Evolutionary conservation across 2,329 filamentous ascomycete species (phyloP).

Genomic region (Epichloe elymi): DNA sequence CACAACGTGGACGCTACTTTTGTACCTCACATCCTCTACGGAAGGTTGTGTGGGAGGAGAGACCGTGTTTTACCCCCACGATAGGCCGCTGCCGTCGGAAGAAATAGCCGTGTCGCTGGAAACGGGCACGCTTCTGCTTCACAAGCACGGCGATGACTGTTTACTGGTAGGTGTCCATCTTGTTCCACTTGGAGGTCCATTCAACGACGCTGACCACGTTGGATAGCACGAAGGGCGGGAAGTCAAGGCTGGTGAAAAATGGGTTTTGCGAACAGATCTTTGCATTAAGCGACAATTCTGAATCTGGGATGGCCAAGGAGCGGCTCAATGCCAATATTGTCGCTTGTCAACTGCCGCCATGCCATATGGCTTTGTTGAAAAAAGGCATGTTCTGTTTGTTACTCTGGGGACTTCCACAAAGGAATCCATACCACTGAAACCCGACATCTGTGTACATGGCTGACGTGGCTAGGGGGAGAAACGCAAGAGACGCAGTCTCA

Average conservation of each 20-base stretch:
- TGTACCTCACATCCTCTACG: slow-evolving; percentile 67
- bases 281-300: slow-evolving; percentile 42
- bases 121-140: slow-evolving; percentile 73
- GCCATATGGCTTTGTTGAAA: no score
- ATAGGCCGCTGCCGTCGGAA: slow-evolving; percentile 40
- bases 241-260: slow-evolving; percentile 73
- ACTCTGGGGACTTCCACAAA: no score
- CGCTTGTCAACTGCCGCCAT: no score
- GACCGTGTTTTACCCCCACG: slow-evolving; percentile 79
- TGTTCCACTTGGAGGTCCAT: neutral
- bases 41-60: slow-evolving; percentile 75
- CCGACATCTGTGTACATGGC: no score
- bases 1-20: slow-evolving; percentile 83
- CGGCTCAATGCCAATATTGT: no score
- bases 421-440: no score
- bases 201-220: neutral
- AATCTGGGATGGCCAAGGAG: no score
- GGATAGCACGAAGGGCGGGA: slow-evolving; percentile 66
- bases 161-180: slow-evolving; percentile 43
- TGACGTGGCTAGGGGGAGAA: no score
- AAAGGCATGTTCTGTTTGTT: no score
- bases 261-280: slow-evolving; percentile 77
- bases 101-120: slow-evolving; percentile 63
- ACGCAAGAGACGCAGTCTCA: no score
- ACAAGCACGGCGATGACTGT: slow-evolving; percentile 82